Conservation (phyloP, 805 yeast genomes). For the Jamesozyma piceae region DNA sequence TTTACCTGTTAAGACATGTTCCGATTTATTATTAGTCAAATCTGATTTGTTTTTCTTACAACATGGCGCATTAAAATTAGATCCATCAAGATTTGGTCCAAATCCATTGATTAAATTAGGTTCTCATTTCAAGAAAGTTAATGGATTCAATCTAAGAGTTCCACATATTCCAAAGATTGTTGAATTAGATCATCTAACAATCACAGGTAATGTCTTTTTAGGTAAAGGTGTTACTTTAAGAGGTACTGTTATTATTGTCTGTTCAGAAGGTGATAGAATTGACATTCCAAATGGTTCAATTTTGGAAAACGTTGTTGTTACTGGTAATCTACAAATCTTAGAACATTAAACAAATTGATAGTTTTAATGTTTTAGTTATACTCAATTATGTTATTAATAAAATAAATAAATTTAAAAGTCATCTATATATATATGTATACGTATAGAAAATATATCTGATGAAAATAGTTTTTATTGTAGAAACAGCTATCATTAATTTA, state of each 20-base stretch:
- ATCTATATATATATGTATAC: background rate
- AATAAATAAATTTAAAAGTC: background rate
- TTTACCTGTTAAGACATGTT: slow-evolving; percentile 95
- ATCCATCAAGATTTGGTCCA: slow-evolving; percentile 77
- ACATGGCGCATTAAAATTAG: slow-evolving; percentile 83
- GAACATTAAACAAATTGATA: slow-evolving; percentile 10
- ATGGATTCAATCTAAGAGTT: slow-evolving; percentile 80
- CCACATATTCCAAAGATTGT: slow-evolving; percentile 82
- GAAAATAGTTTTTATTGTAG: too few species aligned
- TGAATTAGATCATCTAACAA: slow-evolving; percentile 93
- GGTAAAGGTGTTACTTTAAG: slow-evolving; percentile 86
- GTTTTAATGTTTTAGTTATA: too few species aligned
- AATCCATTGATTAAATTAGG: slow-evolving; percentile 94
- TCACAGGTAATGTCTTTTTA: slow-evolving; percentile 88
- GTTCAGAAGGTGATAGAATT: slow-evolving; percentile 92
- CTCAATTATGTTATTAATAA: background rate
- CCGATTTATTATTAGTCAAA: slow-evolving; percentile 88
- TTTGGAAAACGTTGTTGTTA: slow-evolving; percentile 91
- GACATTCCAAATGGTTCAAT: slow-evolving; percentile 96
- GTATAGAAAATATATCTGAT: too few species aligned
- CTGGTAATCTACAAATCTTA: slow-evolving; percentile 85
- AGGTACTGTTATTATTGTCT: slow-evolving; percentile 96
- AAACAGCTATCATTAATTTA: too few species aligned
- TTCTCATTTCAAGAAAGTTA: slow-evolving; percentile 91
- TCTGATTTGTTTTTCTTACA: slow-evolving; percentile 85